Base-by-base conservation (phyloP, 2,329 filamentous ascomycete genomes). In the Lomentospora prolificans region DNA sequence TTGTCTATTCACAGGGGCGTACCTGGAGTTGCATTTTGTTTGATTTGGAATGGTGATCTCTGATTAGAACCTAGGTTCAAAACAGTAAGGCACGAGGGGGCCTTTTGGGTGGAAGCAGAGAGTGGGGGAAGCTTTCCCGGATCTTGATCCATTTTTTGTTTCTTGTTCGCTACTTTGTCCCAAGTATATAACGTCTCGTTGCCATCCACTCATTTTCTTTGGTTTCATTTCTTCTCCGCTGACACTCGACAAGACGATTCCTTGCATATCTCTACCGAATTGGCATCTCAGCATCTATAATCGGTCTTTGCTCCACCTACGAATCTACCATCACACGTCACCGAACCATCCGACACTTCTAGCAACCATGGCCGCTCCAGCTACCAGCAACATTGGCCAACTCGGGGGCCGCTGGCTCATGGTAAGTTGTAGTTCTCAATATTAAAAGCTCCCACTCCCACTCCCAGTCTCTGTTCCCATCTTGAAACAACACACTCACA, bases 281-380 rank as follows among this genome's bases (percentile, higher is more conserved):
- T 12, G 19, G 19, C 10, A 51, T 12, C 7, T 8, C 14, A 24
- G n/a, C 17, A n/a, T n/a, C n/a, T n/a, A n/a, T n/a, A n/a, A n/a
- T n/a, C n/a, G n/a, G n/a, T n/a, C n/a, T n/a, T n/a, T n/a, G n/a
- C n/a, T n/a, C 28, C 41, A 12, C 44, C 44, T 50, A 50, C n/a
- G n/a, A n/a, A n/a, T n/a, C n/a, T n/a, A n/a, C n/a, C n/a, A n/a
- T n/a, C n/a, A n/a, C n/a, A n/a, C n/a, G n/a, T n/a, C n/a, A n/a
- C n/a, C n/a, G n/a, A n/a, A n/a, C n/a, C n/a, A n/a, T n/a, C n/a
- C n/a, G n/a, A n/a, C n/a, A n/a, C n/a, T n/a, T n/a, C n/a, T n/a
- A n/a, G n/a, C n/a, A n/a, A 78, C 57, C 64, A 91, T 91, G 87
- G 86, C 87, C 61, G 85, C 86, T 59, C 87, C 88, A 56, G 69